phyloP scores from a whole-genome alignment of 2,329 filamentous ascomycete genomes.

The Orbilia oligospora region DNA sequence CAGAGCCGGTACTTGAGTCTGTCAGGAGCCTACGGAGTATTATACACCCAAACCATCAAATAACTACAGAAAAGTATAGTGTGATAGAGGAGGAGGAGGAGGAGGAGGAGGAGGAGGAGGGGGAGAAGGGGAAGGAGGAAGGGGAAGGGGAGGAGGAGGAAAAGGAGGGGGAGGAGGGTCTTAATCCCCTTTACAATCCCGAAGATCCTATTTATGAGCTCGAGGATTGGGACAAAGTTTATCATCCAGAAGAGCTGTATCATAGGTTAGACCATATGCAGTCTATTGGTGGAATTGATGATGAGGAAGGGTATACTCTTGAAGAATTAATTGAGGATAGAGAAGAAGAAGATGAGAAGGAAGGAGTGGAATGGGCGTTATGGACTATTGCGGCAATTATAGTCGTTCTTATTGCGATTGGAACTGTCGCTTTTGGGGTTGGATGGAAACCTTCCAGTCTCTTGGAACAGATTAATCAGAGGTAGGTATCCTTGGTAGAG shows the following conservation, averaged over 20 bases:
- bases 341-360: background rate
- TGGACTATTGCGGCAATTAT: background rate
- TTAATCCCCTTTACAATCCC: background rate
- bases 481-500: background rate
- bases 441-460: background rate
- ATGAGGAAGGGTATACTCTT: conserved; percentile 11
- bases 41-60: no score
- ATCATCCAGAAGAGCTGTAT: conserved; percentile 14
- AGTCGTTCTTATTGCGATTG: background rate
- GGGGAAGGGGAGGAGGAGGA: no score
- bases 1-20: background rate
- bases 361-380: background rate
- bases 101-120: no score
- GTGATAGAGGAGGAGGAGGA: no score
- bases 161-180: no score
- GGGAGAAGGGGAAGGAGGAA: no score
- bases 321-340: conserved; percentile 12
- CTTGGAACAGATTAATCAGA: background rate
- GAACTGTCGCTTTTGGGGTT: background rate
- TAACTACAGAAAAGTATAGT: no score
- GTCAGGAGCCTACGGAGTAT: background rate
- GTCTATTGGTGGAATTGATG: background rate
- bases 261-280: conserved; percentile 2
- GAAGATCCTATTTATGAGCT: background rate
- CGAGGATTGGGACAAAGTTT: background rate